Evolutionary conservation across 176 grass and related monocot genomes (phyloP), one percentile per base, ranked within the genome.

Genomic region (Aegilops longissima): DNA sequence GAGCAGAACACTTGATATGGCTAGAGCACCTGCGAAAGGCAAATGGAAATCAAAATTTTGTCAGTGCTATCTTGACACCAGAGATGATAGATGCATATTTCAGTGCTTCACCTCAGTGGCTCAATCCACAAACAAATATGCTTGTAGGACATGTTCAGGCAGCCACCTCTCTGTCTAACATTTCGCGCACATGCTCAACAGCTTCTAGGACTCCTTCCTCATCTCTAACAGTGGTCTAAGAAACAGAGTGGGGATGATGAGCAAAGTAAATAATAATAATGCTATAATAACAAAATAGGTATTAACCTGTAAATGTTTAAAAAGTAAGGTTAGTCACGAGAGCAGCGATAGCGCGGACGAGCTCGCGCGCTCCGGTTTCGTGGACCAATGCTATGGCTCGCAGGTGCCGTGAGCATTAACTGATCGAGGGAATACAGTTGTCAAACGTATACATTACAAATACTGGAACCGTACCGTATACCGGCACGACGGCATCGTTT

Each of bases 111-210:
- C 90, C 90, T 90, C 90, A 83, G 81, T 92, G 93, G 66, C 88
- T 92, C 78, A 90, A 18, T 24, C 93, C 90, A 84, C 88, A 90
- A 54, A 92, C 65, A n/a, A 88, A 95, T 56, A 95, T 92, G 54
- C 86, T 27, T 52, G 83, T 45, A 9, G 93, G 85, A 61, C 59
- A 78, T 9, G 84, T 86, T 39, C 90, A 82, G 2, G 82, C 52
- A 45, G 82, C 88, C 64, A 95, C 4, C 49, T 90, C 90, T 61
- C 61, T 78, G 80, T 95, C 73, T 66, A 95, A 34, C 69, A 90
- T 88, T 34, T 75, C 69, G 82, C 88, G 90, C 21, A 95, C 90
- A 69, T 40, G 64, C 5, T 90, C 42, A 21, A 95, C 93, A 77
- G 90, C 88, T 79, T 72, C 56, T 36, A 86, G 90, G 12, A 95